Conservation (phyloP, 495 filamentous ascomycete genomes). For the Jackrogersella multiformis region DNA sequence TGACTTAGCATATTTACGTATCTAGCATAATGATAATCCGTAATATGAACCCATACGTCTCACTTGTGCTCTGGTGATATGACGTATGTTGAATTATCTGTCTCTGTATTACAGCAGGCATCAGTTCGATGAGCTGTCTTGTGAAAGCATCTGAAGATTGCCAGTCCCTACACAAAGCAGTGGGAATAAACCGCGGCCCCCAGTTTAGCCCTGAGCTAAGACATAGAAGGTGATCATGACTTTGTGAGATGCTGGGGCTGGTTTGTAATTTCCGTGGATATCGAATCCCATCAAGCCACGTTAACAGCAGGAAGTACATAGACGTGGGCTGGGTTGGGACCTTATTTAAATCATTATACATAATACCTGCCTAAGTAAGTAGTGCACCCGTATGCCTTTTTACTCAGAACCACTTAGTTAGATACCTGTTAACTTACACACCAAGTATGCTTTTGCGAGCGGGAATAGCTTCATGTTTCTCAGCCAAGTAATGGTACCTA, state of each 20-base stretch:
- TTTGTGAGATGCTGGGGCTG: no score
- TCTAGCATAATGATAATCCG: conserved; percentile 19
- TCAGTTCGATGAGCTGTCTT: not conserved
- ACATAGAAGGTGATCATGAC: not conserved
- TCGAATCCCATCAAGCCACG: no score
- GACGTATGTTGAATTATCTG: not conserved
- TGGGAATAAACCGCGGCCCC: not conserved
- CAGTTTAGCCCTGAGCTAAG: not conserved
- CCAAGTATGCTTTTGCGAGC: no score
- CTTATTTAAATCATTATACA: no score
- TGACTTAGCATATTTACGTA: not conserved
- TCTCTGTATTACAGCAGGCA: not conserved
- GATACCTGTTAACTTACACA: no score
- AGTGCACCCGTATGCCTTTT: no score
- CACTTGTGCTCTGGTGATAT: not conserved
- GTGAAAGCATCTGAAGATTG: not conserved
- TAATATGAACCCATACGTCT: conserved; percentile 11
- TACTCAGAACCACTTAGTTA: no score
- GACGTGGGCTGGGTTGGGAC: no score
- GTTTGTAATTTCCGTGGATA: not conserved
- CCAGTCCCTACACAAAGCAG: not conserved
- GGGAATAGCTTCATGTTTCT: not conserved
- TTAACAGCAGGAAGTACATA: no score
- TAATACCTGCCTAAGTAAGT: no score
- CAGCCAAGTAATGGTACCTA: not conserved